Evolutionary conservation across 192 early-diverging fungal species (phyloP).

Genomic region (Borealophlyctis nickersoniae): DNA sequence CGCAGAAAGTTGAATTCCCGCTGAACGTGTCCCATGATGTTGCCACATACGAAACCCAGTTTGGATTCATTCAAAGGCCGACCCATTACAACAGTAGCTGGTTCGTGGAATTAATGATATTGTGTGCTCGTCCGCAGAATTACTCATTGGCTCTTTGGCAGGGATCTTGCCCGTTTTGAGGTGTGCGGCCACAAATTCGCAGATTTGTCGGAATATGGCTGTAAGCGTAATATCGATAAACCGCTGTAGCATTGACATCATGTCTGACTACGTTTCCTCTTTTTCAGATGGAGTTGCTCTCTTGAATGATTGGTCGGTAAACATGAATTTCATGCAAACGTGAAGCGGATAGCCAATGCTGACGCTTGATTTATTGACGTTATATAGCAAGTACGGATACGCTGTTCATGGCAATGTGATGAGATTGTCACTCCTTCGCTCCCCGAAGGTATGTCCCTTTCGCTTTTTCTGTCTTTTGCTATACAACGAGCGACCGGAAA

Average conservation of each 20-base stretch:
- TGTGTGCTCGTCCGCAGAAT: neutral
- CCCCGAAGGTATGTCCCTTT: conserved; percentile 67
- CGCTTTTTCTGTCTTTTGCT: no score
- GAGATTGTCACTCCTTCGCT: conserved; percentile 78
- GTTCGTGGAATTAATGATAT: conserved; percentile 45
- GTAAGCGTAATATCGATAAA: no score
- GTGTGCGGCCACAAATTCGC: conserved; percentile 97
- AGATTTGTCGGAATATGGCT: conserved; percentile 93
- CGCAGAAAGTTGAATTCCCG: conserved; percentile 87
- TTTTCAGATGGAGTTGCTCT: conserved; percentile 92
- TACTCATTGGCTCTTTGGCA: neutral
- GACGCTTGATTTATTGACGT: neutral
- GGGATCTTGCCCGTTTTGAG: conserved; percentile 88
- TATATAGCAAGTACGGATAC: conserved; percentile 86
- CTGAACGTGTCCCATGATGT: conserved; percentile 79
- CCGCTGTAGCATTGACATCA: no score
- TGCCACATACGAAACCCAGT: conserved; percentile 95
- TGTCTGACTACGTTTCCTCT: no score
- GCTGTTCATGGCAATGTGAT: conserved; percentile 77
- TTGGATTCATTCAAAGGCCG: conserved; percentile 85
- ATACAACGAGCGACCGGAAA: no score
- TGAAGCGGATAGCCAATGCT: no score
- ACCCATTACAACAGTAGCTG: conserved; percentile 95
- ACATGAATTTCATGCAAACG: conserved; percentile 5
- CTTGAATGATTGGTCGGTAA: conserved; percentile 71